phyloP scores from a whole-genome alignment of 2,329 filamentous ascomycete species.

The Aspergillus sp. region DNA sequence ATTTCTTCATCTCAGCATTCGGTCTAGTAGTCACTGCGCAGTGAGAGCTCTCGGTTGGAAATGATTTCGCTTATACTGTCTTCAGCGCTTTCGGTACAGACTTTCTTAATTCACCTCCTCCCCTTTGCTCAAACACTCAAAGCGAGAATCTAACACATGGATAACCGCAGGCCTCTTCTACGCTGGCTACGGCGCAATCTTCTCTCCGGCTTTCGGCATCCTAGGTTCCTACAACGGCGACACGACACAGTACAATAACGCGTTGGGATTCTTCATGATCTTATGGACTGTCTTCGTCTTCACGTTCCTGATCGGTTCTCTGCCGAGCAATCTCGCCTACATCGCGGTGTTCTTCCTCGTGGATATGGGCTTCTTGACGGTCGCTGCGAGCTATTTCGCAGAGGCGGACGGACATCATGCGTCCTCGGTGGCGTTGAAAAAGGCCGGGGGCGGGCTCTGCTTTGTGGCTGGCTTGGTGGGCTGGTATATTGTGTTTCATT shows the following conservation, averaged over 20 bases:
- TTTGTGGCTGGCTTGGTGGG: constrained; percentile 49
- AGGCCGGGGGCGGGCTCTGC: constrained; percentile 47
- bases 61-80: constrained; percentile 55
- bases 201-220: constrained; percentile 50
- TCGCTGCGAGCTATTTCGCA: constrained; percentile 49
- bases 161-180: constrained; percentile 46
- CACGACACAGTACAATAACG: constrained; percentile 48
- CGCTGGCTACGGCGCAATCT: constrained; percentile 49
- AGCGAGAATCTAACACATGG: neutral
- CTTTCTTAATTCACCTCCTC: neutral
- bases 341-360: constrained; percentile 51
- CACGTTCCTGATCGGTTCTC: constrained; percentile 47
- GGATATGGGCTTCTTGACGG: constrained; percentile 45
- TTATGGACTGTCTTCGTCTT: constrained; percentile 51
- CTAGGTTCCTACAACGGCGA: constrained; percentile 45
- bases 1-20: constrained; percentile 54
- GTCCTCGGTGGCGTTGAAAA: constrained; percentile 40
- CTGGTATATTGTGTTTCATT: constrained; percentile 46
- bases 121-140: neutral
- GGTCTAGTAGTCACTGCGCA: constrained; percentile 56
- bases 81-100: constrained; percentile 53
- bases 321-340: constrained; percentile 49
- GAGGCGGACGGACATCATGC: constrained; percentile 42
- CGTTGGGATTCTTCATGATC: constrained; percentile 50
- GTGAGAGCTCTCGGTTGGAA: constrained; percentile 55